Conservation (phyloP, 23 red algal genomes). For the Gracilaria vermiculophylla region DNA sequence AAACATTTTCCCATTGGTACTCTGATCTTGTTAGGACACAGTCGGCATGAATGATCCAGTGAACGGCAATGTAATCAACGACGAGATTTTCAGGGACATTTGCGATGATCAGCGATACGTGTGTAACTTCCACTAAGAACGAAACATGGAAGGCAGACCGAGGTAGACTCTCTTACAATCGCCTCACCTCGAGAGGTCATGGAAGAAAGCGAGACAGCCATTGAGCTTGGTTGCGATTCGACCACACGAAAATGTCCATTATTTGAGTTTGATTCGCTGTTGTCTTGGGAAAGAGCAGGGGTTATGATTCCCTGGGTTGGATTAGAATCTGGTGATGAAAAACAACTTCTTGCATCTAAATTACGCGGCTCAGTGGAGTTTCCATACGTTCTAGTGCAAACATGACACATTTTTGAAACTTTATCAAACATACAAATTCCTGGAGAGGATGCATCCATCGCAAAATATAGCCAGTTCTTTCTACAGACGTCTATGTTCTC, state of each 20-base stretch:
- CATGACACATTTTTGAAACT: background rate
- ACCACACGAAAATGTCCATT: no score
- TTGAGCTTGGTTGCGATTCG: no score
- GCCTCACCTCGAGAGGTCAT: background rate
- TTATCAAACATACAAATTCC: background rate
- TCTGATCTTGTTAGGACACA: background rate
- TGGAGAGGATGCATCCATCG: background rate
- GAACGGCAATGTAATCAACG: background rate
- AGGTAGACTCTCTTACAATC: no score
- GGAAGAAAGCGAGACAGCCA: no score
- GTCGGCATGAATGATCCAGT: background rate
- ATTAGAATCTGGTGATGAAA: background rate
- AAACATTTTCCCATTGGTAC: background rate
- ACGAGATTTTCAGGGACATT: background rate
- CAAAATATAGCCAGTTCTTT: background rate
- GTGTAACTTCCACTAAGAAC: background rate
- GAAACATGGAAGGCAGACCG: background rate
- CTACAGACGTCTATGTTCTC: background rate
- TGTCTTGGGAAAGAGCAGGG: no score
- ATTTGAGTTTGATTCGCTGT: no score
- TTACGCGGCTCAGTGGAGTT: background rate
- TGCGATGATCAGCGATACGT: background rate
- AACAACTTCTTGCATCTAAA: no score
- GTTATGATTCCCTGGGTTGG: no score
- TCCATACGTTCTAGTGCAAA: background rate